phyloP scores from a whole-genome alignment of 2,329 filamentous ascomycete species.

The Thielaviopsis euricoi region DNA sequence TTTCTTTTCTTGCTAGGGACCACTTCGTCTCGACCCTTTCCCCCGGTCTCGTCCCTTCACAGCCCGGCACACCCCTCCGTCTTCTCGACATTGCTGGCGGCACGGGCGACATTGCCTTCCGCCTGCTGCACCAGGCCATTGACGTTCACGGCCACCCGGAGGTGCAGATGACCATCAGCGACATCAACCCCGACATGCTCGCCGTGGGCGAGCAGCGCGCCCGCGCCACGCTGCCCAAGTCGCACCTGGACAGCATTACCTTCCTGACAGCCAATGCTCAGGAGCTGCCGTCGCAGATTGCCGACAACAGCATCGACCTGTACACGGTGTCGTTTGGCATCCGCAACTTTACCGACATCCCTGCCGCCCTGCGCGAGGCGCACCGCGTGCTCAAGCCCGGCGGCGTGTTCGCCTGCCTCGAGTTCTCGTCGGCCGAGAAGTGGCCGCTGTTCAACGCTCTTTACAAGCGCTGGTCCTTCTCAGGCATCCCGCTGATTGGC shows the following conservation, averaged over 20 bases:
- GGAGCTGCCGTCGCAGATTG: conserved; percentile 44
- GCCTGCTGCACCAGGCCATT: conserved; percentile 78
- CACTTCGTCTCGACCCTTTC: conserved; percentile 87
- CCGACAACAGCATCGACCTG: conserved; percentile 62
- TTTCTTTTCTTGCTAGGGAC: conserved; percentile 34
- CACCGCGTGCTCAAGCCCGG: conserved; percentile 82
- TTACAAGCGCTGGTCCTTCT: conserved; percentile 94
- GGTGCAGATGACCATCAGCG: conserved; percentile 75
- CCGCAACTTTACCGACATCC: conserved; percentile 89
- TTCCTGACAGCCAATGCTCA: conserved; percentile 92
- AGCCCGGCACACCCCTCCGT: conserved; percentile 36
- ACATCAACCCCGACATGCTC: conserved; percentile 95
- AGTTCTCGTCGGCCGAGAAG: conserved; percentile 73
- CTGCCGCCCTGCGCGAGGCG: conserved; percentile 65
- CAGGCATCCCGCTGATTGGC: conserved; percentile 84
- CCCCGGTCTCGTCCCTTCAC: conserved; percentile 44
- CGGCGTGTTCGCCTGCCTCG: conserved; percentile 88
- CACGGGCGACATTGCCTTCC: conserved; percentile 95
- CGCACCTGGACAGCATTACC: conserved; percentile 37
- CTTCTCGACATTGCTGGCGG: conserved; percentile 96
- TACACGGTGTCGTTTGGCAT: conserved; percentile 98
- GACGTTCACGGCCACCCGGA: conserved; percentile 58
- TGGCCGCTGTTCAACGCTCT: conserved; percentile 63
- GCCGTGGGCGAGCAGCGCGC: conserved; percentile 72
- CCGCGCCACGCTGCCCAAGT: conserved; percentile 31